A percentile compares a stretch with the other conserved stretches of the same genome.
phyloP scores from a whole-genome alignment of 331 rosid species.

The Dryas integrifolia region DNA sequence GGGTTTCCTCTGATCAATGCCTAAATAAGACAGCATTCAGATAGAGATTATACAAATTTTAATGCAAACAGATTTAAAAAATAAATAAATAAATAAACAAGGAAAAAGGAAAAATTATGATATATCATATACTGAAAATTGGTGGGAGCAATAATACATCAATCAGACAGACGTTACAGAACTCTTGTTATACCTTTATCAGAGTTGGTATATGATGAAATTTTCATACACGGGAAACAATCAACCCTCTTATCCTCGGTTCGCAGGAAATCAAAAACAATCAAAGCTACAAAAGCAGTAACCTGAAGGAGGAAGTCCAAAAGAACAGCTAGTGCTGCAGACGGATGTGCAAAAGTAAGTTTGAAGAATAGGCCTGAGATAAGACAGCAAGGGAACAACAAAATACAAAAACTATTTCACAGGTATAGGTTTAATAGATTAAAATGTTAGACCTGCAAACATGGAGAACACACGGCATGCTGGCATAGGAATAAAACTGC shows the following conservation, averaged over 20 bases:
- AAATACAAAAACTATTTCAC: constrained; percentile 18
- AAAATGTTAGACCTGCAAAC: constrained; percentile 78
- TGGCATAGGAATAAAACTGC: constrained; percentile 97
- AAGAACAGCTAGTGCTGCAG: constrained; percentile 91
- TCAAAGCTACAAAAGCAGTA: constrained; percentile 92
- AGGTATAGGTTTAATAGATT: constrained; percentile 22
- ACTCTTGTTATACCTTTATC: constrained; percentile 58
- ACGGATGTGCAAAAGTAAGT: constrained; percentile 34
- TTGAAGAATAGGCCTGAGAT: constrained; percentile 15
- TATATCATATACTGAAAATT: background rate
- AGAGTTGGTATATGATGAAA: constrained; percentile 47
- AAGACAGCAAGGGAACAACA: constrained; percentile 20
- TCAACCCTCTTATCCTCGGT: constrained; percentile 90
- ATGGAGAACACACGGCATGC: constrained; percentile 99
- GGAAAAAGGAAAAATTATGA: background rate
- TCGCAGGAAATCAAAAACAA: constrained; percentile 75
- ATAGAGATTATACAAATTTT: constrained; percentile 4
- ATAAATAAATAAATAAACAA: background rate
- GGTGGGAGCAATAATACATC: background rate
- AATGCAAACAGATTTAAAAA: background rate
- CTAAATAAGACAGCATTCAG: constrained; percentile 50
- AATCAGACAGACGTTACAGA: constrained; percentile 12
- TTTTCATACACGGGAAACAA: constrained; percentile 86
- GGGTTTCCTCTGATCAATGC: constrained; percentile 54
- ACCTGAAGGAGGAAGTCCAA: constrained; percentile 96